These are phyloP conservation scores for Akanthomyces uredinophilus DNA, from an alignment of 2,329 filamentous ascomycete species.

Conservation along the genomic window DNA sequence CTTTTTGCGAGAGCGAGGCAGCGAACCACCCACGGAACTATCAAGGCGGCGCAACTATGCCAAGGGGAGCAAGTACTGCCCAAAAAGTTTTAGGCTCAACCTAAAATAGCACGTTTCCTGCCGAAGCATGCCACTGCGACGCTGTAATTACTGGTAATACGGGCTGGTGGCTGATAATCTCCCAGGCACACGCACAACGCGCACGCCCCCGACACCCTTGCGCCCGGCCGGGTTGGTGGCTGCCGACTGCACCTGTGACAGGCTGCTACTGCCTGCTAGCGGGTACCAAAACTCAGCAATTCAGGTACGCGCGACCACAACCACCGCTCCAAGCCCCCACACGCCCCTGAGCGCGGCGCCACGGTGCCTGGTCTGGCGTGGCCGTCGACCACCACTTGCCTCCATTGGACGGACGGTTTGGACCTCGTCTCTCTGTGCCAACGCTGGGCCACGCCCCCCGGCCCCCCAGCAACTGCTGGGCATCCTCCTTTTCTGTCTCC, in stretches of 20 bases:
- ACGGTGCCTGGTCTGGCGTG: neutral
- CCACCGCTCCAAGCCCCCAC: neutral
- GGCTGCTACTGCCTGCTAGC: neutral
- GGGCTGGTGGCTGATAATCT: constrained; percentile 1
- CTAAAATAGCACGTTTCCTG: neutral
- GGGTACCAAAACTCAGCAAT: neutral
- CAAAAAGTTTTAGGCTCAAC: neutral
- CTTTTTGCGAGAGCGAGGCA: neutral
- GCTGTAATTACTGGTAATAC: constrained; percentile 1
- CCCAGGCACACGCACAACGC: neutral
- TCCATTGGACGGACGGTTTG: neutral
- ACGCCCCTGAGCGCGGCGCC: neutral
- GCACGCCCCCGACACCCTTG: neutral
- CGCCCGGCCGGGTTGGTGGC: neutral
- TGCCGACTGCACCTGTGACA: neutral
- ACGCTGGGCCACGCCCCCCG: neutral
- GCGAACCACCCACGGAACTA: neutral
- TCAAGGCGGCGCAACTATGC: neutral
- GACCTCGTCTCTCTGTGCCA: neutral
- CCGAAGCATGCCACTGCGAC: neutral
- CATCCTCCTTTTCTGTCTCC: constrained; percentile 8
- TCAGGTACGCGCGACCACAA: neutral
- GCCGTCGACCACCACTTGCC: too few relatives aligned
- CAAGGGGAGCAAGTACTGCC: neutral
- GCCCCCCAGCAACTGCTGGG: neutral